Conservation (phyloP, 192 early-diverging fungal genomes). For the Linnemannia hyalina region DNA sequence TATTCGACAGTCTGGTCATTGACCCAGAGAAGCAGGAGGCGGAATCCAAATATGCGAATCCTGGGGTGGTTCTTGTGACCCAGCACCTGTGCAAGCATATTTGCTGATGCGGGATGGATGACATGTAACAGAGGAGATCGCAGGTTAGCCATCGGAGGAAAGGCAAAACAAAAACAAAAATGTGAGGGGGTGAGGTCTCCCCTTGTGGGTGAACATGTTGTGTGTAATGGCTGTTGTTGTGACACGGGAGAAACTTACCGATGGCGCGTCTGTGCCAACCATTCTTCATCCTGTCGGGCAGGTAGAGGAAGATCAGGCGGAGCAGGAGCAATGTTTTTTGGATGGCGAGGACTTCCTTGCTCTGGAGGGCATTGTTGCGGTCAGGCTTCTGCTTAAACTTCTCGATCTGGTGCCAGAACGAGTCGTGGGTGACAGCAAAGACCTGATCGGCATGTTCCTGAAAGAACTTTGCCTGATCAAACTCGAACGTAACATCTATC, state of each 20-base stretch:
- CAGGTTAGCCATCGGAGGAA: neutral
- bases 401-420: slow-evolving; percentile 76
- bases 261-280: slow-evolving; percentile 82
- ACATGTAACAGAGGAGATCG: neutral
- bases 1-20: slow-evolving; percentile 73
- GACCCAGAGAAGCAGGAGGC: slow-evolving; percentile 79
- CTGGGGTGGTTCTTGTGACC: slow-evolving; percentile 76
- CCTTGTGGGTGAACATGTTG: neutral
- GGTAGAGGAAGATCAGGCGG: slow-evolving; percentile 74
- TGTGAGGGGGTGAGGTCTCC: neutral
- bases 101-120: slow-evolving; percentile 54
- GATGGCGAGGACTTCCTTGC: slow-evolving; percentile 77
- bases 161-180: neutral
- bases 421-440: slow-evolving; percentile 76
- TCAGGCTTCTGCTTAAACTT: slow-evolving; percentile 80
- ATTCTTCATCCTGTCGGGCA: slow-evolving; percentile 75
- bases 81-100: slow-evolving; percentile 73
- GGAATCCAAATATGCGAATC: slow-evolving; percentile 79
- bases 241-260: slow-evolving; percentile 57
- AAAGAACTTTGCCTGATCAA: slow-evolving; percentile 83
- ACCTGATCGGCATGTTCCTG: slow-evolving; percentile 80
- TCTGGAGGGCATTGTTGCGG: slow-evolving; percentile 61
- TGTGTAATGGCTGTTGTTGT: neutral
- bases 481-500: slow-evolving; percentile 73
- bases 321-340: slow-evolving; percentile 75